Conservation (phyloP, 768 basidiomycete genomes). For the Mycena belliarum region DNA sequence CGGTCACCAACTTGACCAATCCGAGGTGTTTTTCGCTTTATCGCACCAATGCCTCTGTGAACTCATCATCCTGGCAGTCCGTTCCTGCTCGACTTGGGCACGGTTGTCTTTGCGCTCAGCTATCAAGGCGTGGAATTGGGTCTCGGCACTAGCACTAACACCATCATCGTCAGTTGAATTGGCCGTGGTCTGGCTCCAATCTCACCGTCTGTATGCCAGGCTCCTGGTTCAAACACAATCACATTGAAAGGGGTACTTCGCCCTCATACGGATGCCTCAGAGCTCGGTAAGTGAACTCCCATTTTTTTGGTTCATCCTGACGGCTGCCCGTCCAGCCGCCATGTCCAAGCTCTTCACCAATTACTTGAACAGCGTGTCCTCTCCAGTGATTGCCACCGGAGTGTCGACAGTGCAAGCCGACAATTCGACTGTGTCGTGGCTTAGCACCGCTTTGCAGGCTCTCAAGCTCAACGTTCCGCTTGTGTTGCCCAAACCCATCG, state of each 20-base stretch:
- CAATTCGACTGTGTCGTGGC: constrained; percentile 62
- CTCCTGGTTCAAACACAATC: constrained; percentile 57
- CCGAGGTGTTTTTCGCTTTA: constrained; percentile 42
- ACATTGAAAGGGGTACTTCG: constrained; percentile 58
- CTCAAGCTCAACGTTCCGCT: constrained; percentile 67
- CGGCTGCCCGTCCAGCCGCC: constrained; percentile 41
- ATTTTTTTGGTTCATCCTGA: background rate
- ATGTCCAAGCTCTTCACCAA: constrained; percentile 68
- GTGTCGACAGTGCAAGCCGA: constrained; percentile 58
- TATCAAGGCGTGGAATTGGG: constrained; percentile 62
- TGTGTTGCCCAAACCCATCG: constrained; percentile 47
- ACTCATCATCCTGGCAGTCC: constrained; percentile 42
- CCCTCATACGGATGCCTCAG: constrained; percentile 45
- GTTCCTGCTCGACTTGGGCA: constrained; percentile 69
- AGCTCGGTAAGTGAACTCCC: constrained; percentile 1
- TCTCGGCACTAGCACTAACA: constrained; percentile 51
- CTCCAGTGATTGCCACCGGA: constrained; percentile 61
- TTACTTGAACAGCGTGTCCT: constrained; percentile 64
- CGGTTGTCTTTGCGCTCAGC: constrained; percentile 59
- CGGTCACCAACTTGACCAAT: constrained; percentile 57
- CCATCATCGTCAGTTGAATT: constrained; percentile 47
- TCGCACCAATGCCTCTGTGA: background rate
- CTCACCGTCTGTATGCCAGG: constrained; percentile 31
- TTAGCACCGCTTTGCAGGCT: constrained; percentile 58
- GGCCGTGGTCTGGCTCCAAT: background rate